Base-by-base conservation (phyloP, 1,284 basidiomycete species). In the Malassezia pachydermatis region DNA sequence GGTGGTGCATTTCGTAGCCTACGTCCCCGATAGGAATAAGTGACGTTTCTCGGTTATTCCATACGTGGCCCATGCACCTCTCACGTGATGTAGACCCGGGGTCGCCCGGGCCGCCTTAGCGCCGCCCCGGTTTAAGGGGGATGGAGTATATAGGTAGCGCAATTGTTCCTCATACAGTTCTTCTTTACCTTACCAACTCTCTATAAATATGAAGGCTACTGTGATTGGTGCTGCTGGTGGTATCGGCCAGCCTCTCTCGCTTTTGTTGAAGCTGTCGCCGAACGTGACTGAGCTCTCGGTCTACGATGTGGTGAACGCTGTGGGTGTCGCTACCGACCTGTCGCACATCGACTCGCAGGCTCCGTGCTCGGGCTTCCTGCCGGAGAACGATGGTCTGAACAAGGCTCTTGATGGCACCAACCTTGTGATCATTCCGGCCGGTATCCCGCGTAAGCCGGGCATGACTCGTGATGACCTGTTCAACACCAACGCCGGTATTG, bases 401-500 rank as follows among this genome's bases (percentile, higher is more conserved):
- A 84, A 84, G 73, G 80, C 81, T 34, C 79, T 98, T 67, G 80
- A 78, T 48, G 87, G 84, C 53, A 88, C 88, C 37, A 81, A 95
- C 61, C 72, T 96, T 58, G 82, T 98, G 65, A 81, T 98, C 63
- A 95, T 98, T 73, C 94, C 94, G 54, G 94, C 92, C 63, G 92
- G 94, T 76, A 84, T 96, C 9, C 92, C 94, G 54, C 80, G 94
- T 65, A 98, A 98, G 73, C 74, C 73, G 22, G 73, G 73, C 54
- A 79, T 79, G 78, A 76, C 74, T 63, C 80, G 89, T 76, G 90
- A 94, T 73, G 86, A 90, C 74, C 79, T 92, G 16, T 92, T 92
- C 82, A 89, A 90, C 79, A 86, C 83, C 51, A 99, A 99, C 76
- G 94, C 88, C 57, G 87, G 87, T 46, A 99, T 99, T 73, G 86